These are phyloP conservation scores for Chlorella sp. DNA, from an alignment of 139 green algal genomes.

Conservation along the genomic window DNA sequence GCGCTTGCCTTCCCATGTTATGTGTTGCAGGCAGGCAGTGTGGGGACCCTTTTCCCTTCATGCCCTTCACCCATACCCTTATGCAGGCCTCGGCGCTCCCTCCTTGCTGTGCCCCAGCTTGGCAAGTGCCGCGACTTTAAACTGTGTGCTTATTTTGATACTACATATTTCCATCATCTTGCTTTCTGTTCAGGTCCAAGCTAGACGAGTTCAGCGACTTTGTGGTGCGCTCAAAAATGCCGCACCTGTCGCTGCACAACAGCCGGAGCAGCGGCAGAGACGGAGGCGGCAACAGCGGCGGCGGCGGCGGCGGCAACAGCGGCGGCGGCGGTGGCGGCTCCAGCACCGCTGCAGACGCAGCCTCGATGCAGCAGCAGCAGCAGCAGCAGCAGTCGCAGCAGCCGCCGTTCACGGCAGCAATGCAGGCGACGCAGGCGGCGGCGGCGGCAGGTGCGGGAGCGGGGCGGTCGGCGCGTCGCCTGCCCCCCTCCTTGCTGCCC, in stretches of 20 bases:
- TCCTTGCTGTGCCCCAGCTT: no score
- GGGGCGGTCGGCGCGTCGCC: neutral
- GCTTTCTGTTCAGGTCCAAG: conserved; percentile 65
- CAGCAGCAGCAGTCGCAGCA: neutral
- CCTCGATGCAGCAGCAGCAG: neutral
- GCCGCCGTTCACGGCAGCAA: conserved; percentile 20
- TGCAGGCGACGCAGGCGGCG: neutral
- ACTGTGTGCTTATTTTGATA: no score
- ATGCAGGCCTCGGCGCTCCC: no score
- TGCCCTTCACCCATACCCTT: no score
- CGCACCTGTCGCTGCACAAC: conserved; percentile 47
- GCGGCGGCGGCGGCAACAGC: neutral
- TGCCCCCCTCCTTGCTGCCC: conserved; percentile 22
- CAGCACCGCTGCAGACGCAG: neutral
- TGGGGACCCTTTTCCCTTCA: no score
- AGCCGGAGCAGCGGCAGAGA: conserved; percentile 1
- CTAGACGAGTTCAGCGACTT: conserved; percentile 83
- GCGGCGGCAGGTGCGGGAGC: neutral
- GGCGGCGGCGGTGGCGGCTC: conserved; percentile 45
- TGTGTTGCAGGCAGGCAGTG: no score
- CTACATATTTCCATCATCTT: no score
- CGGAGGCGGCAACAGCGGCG: neutral
- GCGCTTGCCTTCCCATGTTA: no score
- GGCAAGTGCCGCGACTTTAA: no score
- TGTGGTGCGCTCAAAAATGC: conserved; percentile 70